Evolutionary conservation across 768 basidiomycete species (phyloP), one percentile per base, ranked within the genome.

Genomic region (Pholiota conissans): DNA sequence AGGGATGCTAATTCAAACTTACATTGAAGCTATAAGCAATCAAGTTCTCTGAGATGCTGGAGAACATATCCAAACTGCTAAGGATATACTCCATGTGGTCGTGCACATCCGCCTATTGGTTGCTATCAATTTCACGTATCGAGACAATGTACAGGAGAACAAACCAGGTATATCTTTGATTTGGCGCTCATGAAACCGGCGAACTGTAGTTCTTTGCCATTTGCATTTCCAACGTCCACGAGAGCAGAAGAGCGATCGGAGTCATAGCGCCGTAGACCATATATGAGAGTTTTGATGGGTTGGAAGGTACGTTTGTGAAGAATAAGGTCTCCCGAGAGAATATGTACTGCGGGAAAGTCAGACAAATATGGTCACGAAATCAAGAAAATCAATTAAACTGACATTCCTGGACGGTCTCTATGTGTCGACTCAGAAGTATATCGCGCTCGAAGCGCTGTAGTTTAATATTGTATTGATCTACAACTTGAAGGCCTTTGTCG

Each of bases 31-130:
- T 83, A 66, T 86, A 90, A 57, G 80, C 77, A 63, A 91, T 89
- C 62, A 90, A 66, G 64, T 90, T 90, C 63, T 90, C 86, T 6
- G 84, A 76, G 59, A 90, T 84, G 24, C 79, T 80, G 0, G 85
- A 76, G 60, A 90, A 90, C 82, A 89, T 88, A 57, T 91, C 90
- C 49, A 91, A 67, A 61, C 83, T 87, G 1, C 78, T 76, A 26
- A 91, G 66, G 34, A 87, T 83, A 57, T 86, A 86, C 53, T 90
- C 89, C 75, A 87, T 85, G 62, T 91, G 90, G 65, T 91, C 90
- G 58, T 82, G 78, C 1, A 90, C 86, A 65, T 90, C 89, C 9
- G 87, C 86, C 52, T 54, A 26, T 34, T 26, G 34, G 24, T 18
- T 32, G 13, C 30, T 32, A 18, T 37, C 24, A 34, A 22, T 18